These are phyloP conservation scores for Potentilla sterilis DNA, from an alignment of 306 rosid genomes.

Conservation along the genomic window DNA sequence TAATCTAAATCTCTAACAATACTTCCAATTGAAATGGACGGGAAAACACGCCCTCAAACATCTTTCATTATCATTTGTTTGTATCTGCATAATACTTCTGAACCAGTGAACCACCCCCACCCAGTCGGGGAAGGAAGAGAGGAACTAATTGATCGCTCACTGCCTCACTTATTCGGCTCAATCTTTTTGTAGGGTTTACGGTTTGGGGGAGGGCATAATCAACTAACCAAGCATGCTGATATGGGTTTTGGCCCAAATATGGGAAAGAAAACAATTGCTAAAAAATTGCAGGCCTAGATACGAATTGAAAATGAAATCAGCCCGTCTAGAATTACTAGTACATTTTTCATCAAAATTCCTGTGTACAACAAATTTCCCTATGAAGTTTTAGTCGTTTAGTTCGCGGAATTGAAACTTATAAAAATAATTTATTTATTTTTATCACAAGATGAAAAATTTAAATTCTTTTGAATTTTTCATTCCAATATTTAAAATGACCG, in stretches of 20 bases:
- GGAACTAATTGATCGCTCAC: neutral
- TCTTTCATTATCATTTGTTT: neutral
- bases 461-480: too few species aligned
- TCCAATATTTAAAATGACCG: too few species aligned
- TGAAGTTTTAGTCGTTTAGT: too few species aligned
- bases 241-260: too few species aligned
- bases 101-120: neutral
- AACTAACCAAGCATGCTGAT: too few species aligned
- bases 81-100: neutral
- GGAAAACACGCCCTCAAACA: neutral
- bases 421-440: too few species aligned
- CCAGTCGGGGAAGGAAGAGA: neutral
- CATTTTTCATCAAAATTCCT: too few species aligned
- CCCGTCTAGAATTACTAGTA: neutral
- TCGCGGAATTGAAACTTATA: too few species aligned
- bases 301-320: neutral
- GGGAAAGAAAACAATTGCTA: too few species aligned
- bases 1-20: neutral
- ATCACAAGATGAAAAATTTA: too few species aligned
- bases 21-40: neutral
- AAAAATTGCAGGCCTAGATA: neutral
- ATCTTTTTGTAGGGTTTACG: neutral
- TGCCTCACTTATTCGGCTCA: neutral
- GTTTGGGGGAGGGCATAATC: neutral
- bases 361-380: too few species aligned